Percentiles rank a stretch among this genome's conserved stretches.
Conservation (phyloP, 179 eudicot species). For the Patellifolia procumbens region DNA sequence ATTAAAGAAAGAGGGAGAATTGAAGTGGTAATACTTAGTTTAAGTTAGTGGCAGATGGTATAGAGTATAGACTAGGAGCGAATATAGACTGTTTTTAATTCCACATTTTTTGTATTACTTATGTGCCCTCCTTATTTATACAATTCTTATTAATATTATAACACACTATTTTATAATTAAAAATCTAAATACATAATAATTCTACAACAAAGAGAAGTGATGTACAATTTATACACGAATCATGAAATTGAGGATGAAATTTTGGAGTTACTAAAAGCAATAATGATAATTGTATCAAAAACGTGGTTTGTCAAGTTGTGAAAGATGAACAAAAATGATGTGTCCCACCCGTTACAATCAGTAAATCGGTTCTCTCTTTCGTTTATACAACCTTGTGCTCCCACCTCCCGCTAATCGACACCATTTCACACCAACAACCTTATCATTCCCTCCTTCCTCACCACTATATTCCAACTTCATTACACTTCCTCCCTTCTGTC, state of each 20-base stretch:
- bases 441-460: constrained; percentile 2
- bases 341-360: constrained; percentile 11
- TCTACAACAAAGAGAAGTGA: neutral
- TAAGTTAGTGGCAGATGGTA: too few species aligned
- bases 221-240: neutral
- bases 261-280: neutral
- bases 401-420: constrained; percentile 7
- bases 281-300: neutral
- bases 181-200: neutral
- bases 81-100: too few species aligned
- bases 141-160: too few species aligned
- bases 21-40: too few species aligned
- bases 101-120: too few species aligned
- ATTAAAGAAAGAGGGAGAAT: too few species aligned
- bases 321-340: neutral
- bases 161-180: too few species aligned
- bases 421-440: constrained; percentile 1
- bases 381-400: neutral
- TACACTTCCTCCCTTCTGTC: neutral
- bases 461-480: neutral
- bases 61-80: too few species aligned
- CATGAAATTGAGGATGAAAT: neutral
- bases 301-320: neutral
- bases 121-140: too few species aligned
- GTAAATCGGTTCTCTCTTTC: constrained; percentile 14